These are phyloP conservation scores for Boletus rubropictus DNA, from an alignment of 768 basidiomycete genomes.

Conservation along the genomic window DNA sequence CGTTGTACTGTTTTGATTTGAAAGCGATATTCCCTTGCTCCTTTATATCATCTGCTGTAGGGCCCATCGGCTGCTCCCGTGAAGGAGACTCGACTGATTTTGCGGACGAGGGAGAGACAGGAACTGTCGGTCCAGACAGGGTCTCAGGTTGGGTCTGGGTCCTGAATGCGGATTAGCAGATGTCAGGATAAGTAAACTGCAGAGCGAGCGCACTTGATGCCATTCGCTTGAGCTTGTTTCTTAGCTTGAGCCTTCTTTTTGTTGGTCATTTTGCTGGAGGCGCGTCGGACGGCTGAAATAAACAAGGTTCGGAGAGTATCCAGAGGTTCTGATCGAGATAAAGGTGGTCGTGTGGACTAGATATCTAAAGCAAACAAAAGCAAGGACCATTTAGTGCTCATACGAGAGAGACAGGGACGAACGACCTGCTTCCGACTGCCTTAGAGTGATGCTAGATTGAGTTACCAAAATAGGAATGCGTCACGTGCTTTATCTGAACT, in stretches of 20 bases:
- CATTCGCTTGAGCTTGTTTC: conserved; percentile 26
- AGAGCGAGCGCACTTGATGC: conserved; percentile 18
- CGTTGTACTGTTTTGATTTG: conserved; percentile 55
- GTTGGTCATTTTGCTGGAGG: conserved; percentile 24
- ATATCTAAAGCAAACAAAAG: neutral
- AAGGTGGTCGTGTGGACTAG: neutral
- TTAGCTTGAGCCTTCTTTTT: conserved; percentile 28
- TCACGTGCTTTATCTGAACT: conserved; percentile 12
- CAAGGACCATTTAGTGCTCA: neutral
- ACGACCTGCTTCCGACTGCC: neutral
- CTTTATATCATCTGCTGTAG: conserved; percentile 51
- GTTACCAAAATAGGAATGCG: neutral
- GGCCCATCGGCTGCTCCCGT: conserved; percentile 29
- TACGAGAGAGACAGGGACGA: neutral
- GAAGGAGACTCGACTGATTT: conserved; percentile 7
- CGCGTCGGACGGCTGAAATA: neutral
- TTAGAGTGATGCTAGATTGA: conserved; percentile 1
- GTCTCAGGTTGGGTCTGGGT: conserved; percentile 10
- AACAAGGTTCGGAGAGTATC: conserved; percentile 5
- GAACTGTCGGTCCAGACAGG: conserved; percentile 12
- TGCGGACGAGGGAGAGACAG: conserved; percentile 15
- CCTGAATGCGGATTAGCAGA: conserved; percentile 12
- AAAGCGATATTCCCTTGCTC: conserved; percentile 74
- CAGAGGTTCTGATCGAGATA: conserved; percentile 2
- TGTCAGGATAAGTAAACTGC: neutral